Evolutionary conservation across 1,139 yeast genomes (phyloP).

Genomic region (Saccharomyces hybrid): DNA sequence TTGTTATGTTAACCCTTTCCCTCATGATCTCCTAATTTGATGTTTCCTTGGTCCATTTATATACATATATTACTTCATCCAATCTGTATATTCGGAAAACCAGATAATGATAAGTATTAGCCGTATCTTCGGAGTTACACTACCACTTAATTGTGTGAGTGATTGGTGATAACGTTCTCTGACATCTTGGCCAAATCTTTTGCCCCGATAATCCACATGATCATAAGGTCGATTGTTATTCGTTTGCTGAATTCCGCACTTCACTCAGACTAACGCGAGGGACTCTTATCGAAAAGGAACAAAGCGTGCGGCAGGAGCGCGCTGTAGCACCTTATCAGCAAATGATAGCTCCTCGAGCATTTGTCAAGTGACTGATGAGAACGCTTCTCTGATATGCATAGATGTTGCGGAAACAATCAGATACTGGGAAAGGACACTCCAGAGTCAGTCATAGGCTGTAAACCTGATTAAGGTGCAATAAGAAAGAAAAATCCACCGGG

Average conservation of each 20-base stretch:
- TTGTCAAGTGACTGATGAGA: not conserved
- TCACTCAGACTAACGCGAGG: not conserved
- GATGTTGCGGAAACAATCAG: not conserved
- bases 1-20: not conserved
- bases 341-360: not conserved
- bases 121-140: not conserved
- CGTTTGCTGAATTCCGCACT: not conserved
- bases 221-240: not conserved
- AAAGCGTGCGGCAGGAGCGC: not conserved
- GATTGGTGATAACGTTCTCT: not conserved
- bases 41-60: not conserved
- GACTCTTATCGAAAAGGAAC: not conserved
- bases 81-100: not conserved
- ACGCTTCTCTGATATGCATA: not conserved
- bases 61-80: not conserved
- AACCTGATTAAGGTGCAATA: not conserved
- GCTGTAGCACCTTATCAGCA: not conserved
- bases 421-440: not conserved
- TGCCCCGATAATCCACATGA: not conserved
- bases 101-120: not conserved
- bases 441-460: not conserved
- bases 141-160: not conserved
- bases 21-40: not conserved
- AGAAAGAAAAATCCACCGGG: not conserved
- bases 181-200: not conserved